Evolutionary conservation across 1,284 basidiomycete species (phyloP).

Genomic region (Malassezia caprae): DNA sequence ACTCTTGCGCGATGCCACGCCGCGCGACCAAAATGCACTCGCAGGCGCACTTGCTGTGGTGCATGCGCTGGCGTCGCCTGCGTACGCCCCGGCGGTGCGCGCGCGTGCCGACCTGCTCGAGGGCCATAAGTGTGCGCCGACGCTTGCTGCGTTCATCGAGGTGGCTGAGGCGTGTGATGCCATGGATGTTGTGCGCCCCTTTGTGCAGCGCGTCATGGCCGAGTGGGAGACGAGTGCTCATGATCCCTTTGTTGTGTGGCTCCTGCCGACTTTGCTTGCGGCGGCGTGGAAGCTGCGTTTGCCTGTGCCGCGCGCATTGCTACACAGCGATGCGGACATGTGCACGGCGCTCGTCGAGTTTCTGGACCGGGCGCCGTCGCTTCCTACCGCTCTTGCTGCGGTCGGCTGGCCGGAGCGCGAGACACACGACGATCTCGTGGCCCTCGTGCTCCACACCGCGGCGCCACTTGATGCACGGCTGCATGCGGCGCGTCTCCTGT

Average conservation of each 20-base stretch:
- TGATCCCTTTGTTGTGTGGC: slow-evolving; percentile 8
- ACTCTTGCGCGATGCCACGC: slow-evolving; percentile 5
- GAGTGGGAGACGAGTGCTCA: background rate
- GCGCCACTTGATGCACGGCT: slow-evolving; percentile 3
- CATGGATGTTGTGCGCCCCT: background rate
- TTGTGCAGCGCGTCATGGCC: background rate
- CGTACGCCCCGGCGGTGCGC: background rate
- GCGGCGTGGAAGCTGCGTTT: background rate
- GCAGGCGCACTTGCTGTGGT: slow-evolving; percentile 28
- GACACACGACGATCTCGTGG: background rate
- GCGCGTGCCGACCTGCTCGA: background rate
- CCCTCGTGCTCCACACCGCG: background rate
- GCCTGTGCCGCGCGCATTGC: background rate
- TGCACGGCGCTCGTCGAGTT: background rate
- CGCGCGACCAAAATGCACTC: slow-evolving; percentile 26
- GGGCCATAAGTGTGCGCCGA: slow-evolving; percentile 15
- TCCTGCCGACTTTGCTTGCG: background rate
- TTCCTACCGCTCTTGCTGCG: background rate
- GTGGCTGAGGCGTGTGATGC: slow-evolving; percentile 22
- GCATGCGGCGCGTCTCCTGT: background rate
- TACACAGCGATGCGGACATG: background rate
- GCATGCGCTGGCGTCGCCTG: background rate
- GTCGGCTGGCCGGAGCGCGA: background rate
- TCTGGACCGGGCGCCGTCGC: background rate
- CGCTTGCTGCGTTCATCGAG: slow-evolving; percentile 26